Conservation (phyloP, 2,329 filamentous ascomycete species). For the Aspergillus luchuensis region DNA sequence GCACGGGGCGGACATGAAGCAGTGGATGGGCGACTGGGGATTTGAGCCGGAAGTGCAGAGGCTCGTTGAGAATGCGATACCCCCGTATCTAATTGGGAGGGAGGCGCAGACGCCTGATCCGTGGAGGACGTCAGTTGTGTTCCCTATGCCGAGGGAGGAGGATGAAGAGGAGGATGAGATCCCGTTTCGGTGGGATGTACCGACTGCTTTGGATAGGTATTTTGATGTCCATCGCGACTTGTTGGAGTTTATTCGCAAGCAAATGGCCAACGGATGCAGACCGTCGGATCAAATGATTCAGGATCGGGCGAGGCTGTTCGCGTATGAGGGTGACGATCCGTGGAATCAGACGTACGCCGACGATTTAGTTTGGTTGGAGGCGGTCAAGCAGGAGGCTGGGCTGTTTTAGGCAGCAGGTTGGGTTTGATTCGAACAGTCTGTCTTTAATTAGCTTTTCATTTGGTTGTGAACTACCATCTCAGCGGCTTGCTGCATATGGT, state of each 20-base stretch:
- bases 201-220: slow-evolving; percentile 5
- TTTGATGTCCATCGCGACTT: not conserved
- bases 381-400: slow-evolving; percentile 1
- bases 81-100: slow-evolving; percentile 36
- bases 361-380: not conserved
- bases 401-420: not conserved
- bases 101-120: slow-evolving; percentile 31
- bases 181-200: not conserved
- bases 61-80: slow-evolving; percentile 35
- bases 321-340: slow-evolving; percentile 5
- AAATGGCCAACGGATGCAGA: not conserved
- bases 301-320: not conserved
- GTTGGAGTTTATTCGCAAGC: not conserved
- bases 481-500: too few relatives aligned
- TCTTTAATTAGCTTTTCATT: too few relatives aligned
- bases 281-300: slow-evolving; percentile 2
- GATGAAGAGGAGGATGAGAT: not conserved
- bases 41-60: slow-evolving; percentile 36
- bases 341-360: slow-evolving; percentile 9
- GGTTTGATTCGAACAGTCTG: too few relatives aligned
- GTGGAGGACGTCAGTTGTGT: slow-evolving; percentile 13
- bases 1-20: slow-evolving; percentile 34
- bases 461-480: not conserved
- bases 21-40: slow-evolving; percentile 42
- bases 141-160: not conserved